Conservation (phyloP, 306 rosid genomes). For the Boehmeria nivea region DNA sequence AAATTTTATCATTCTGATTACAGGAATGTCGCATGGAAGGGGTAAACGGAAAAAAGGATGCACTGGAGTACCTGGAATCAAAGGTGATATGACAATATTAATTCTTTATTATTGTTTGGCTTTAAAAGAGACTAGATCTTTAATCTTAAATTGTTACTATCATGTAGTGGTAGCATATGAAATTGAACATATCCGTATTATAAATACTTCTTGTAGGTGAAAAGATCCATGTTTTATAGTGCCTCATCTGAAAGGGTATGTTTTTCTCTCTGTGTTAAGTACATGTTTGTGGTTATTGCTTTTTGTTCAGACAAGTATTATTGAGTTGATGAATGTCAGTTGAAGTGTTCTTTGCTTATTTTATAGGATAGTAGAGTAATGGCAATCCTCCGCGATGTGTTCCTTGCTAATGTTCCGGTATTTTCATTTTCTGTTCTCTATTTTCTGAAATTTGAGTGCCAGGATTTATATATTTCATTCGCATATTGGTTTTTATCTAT, state of each 20-base stretch:
- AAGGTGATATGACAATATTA: conserved; percentile 30
- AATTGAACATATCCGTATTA: no score
- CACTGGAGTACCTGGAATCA: conserved; percentile 65
- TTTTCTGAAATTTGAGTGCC: background rate
- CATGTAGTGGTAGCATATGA: no score
- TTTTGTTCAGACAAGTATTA: conserved; percentile 7
- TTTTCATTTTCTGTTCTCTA: conserved; percentile 11
- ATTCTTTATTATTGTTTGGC: background rate
- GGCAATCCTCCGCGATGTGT: conserved; percentile 52
- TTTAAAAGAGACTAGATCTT: background rate
- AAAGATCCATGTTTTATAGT: conserved; percentile 29
- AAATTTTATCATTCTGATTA: conserved; percentile 23
- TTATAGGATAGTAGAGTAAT: conserved; percentile 54
- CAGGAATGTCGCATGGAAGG: conserved; percentile 72
- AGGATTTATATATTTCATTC: conserved; percentile 11
- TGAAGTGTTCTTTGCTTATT: conserved; percentile 14
- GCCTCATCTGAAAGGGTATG: conserved; percentile 47
- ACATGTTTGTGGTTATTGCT: background rate
- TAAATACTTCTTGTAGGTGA: conserved; percentile 51
- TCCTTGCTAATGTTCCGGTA: conserved; percentile 84
- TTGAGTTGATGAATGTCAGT: conserved; percentile 16
- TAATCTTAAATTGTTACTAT: no score
- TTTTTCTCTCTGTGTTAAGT: conserved; percentile 14
- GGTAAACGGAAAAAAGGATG: conserved; percentile 59
- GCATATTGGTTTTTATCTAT: background rate